Evolutionary conservation across 805 yeast species (phyloP), one percentile per base, ranked within the genome.

Genomic region (Ogataea angusta): DNA sequence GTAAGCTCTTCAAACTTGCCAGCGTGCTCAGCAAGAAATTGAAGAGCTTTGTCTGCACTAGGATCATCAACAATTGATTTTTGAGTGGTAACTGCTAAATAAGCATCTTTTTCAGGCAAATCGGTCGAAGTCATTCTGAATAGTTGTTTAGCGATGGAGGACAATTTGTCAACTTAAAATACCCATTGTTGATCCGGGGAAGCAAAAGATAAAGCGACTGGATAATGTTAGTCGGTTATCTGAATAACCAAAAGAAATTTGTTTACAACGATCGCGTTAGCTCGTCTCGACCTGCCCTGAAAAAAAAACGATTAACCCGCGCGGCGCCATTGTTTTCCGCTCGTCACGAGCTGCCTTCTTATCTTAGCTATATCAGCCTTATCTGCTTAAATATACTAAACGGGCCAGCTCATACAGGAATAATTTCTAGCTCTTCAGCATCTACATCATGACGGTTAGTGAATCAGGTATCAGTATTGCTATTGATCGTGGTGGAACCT

Each of bases 401-500:
- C 4, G 7, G n/a, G 7, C 29, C 29, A 26, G 13, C 29, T 15
- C 8, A n/a, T 26, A 7, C 10, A 12, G 10, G 4, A 5, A 7
- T 10, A 26, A 2, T 26, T 26, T 26, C 9, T n/a, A n/a, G 2
- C 28, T 25, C 8, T 10, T 25, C 14, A 25, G 10, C 10, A 25
- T 26, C 16, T 7, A 9, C 9, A 26, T 3, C 19, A 29, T 14
- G 31, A 29, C 31, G 2, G 12, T 29, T 16, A 2, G n/a, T 29
- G 31, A 13, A 5, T 5, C 16, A 16, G 25, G 27, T 3, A 32
- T 38, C 19, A 26, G 32, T 14, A 38, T 38, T 24, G 47, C 50
- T 7, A 46, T 46, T 19, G 57, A 53, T 28, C 42, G 57, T 19
- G 75, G 75, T 36, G 74, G 74, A 44, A 70, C 73, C 6, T 72